Evolutionary conservation across 2,329 filamentous ascomycete genomes (phyloP).

Genomic region (Berkeleyomyces rouxiae): DNA sequence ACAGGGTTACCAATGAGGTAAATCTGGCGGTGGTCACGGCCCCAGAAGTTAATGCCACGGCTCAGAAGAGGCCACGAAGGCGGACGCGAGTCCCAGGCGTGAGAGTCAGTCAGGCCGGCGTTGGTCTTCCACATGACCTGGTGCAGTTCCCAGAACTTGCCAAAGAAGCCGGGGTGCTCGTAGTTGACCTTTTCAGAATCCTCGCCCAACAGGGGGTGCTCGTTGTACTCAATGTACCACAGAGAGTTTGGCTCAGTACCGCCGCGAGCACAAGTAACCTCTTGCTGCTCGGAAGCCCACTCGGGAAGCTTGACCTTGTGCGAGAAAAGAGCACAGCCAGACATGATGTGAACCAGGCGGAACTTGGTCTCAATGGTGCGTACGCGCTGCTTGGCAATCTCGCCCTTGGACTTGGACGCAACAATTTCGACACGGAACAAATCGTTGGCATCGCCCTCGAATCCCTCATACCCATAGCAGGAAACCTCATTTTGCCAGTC

Average conservation of each 20-base stretch:
- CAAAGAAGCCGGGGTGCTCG: slow-evolving; percentile 81
- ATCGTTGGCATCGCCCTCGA: slow-evolving; percentile 92
- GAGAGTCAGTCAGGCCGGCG: slow-evolving; percentile 85
- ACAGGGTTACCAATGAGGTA: slow-evolving; percentile 92
- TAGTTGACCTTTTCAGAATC: slow-evolving; percentile 93
- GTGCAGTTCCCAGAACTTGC: slow-evolving; percentile 95
- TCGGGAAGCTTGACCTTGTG: slow-evolving; percentile 98
- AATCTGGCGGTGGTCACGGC: slow-evolving; percentile 80
- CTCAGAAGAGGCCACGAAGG: slow-evolving; percentile 81
- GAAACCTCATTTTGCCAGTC: slow-evolving; percentile 96
- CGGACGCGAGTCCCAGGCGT: slow-evolving; percentile 94
- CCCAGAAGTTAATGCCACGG: slow-evolving; percentile 99
- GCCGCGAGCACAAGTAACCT: slow-evolving; percentile 89
- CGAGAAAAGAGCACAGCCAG: slow-evolving; percentile 86
- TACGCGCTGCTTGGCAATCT: slow-evolving; percentile 64
- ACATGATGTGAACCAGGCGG: slow-evolving; percentile 89
- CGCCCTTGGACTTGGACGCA: slow-evolving; percentile 68
- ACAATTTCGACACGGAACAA: slow-evolving; percentile 89
- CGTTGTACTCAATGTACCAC: slow-evolving; percentile 90
- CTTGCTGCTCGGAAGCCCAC: slow-evolving; percentile 96
- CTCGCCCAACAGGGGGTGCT: slow-evolving; percentile 58
- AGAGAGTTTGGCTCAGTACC: slow-evolving; percentile 90
- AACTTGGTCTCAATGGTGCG: slow-evolving; percentile 96
- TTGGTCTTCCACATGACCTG: slow-evolving; percentile 99
- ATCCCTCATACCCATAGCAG: slow-evolving; percentile 93